Base-by-base conservation (phyloP, 129 eudicot species). In the Flaveria linearis region DNA sequence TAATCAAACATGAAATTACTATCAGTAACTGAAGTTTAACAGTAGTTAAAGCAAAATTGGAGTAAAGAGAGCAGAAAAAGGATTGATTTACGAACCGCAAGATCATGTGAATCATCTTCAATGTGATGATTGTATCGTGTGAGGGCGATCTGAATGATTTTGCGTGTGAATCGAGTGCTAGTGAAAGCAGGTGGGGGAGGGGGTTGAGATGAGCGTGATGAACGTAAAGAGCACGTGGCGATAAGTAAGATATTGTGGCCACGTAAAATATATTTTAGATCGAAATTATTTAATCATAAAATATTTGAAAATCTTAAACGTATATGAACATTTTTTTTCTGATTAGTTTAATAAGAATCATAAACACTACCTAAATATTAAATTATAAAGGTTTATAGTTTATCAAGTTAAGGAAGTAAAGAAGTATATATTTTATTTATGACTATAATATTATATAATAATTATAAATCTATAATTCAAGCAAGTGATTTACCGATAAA, bases 11-110 rank as follows among this genome's bases (percentile, higher is more conserved):
- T 45, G 1, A 15, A 67, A 76, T 9, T 45, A 45, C 12, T 45
- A 45, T 66, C 33, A 66, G 18, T 3, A 42, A 1, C 5, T 68
- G 61, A 23, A 56, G 80, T 39, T 41, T 11, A 68, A 52, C 9
- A 77, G 58, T 76, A 57, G 30, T 17, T 18, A 71, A 3, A 17
- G 65, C 51, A 28, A 52, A 2, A 17, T 1, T 36, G 5, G 41
- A n/a, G 33, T 2, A 26, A 43, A 58, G 5, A n/a, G 64, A 11
- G 76, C 23, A 46, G n/a, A 46, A 11, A 5, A 62, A 26, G 8
- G 82, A 71, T 62, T 70, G 45, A 49, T 7, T n/a, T 45, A 78
- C 82, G 72, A 70, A 78, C 82, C 77, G 33, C 55, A 49, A 60
- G 65, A 61, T 71, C n/a, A 11, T 13, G 82, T 39, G 53, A 60